Evolutionary conservation across 2,329 filamentous ascomycete genomes (phyloP), one percentile per base, ranked within the genome.

Genomic region (Arthroderma sp.): DNA sequence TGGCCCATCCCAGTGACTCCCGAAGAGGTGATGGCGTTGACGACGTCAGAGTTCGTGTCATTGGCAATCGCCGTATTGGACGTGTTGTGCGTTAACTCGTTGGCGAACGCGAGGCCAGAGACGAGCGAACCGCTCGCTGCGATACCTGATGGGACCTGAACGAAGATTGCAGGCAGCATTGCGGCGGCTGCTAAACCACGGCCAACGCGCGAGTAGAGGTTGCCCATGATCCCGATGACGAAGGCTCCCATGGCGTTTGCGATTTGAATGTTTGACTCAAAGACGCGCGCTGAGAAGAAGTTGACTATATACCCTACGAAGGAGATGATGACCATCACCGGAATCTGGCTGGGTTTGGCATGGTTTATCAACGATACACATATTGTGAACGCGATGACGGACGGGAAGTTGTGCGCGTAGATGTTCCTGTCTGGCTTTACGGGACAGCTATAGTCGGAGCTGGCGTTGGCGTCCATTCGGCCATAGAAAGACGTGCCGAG

Each of bases 161-260:
- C 74, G 50, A 93, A 93, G 51, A 94, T 93, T 4, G 83, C 87
- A 0, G 87, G 87, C 6, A 94, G 67, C 71, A 94, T 85, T 1
- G 84, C 82, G 0, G 86, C 85, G 0, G 86, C 86, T 0, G 87
- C 87, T 2, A 94, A 75, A 1, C 83, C 83, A 58, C 88, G 86
- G 8, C 82, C 62, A 32, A 72, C 54, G 2, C 85, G 75, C 9
- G 81, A 82, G 65, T 91, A 89, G 2, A 86, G 58, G 53, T 93
- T 93, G 3, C 84, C 85, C 41, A 86, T 66, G 31, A 88, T 74
- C 7, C 86, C 86, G 9, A 93, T 78, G 0, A 77, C 75, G 42
- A 93, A 72, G 0, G 86, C 84, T 30, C 83, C 83, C 1, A 91
- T 71, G 36, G 84, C 85, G 62, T 83, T 86, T 45, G 80, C 79